These are phyloP conservation scores for Blumeria graminis DNA, from an alignment of 2,329 filamentous ascomycete species.

Conservation along the genomic window DNA sequence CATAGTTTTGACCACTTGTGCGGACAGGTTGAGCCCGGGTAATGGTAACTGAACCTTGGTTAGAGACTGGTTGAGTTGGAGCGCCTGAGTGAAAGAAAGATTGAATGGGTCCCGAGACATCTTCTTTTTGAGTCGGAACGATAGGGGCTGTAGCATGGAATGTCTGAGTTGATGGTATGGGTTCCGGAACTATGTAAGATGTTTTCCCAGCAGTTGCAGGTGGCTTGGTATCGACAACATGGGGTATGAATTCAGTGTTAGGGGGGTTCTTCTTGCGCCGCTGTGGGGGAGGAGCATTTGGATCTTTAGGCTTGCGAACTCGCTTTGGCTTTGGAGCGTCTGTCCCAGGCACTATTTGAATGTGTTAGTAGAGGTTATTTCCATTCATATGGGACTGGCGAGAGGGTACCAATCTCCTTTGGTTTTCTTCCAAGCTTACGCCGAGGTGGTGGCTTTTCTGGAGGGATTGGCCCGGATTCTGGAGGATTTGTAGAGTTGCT, in stretches of 20 bases:
- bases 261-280: conserved; percentile 27
- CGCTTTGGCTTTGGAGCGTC: conserved; percentile 23
- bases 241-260: conserved; percentile 12
- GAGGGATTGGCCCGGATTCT: background rate
- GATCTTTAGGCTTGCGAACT: conserved; percentile 32
- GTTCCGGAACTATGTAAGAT: background rate
- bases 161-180: conserved; percentile 8
- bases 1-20: conserved; percentile 63
- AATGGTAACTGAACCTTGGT: conserved; percentile 2
- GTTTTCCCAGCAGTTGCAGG: conserved; percentile 8
- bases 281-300: conserved; percentile 28
- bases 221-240: conserved; percentile 8
- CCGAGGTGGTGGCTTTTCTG: conserved; percentile 14
- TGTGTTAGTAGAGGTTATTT: conserved; percentile 16
- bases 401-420: conserved; percentile 19
- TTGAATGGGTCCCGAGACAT: conserved; percentile 15
- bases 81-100: conserved; percentile 11
- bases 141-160: conserved; percentile 6
- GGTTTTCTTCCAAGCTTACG: conserved; percentile 44
- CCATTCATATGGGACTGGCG: conserved; percentile 17
- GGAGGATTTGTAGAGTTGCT: conserved; percentile 4
- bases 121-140: conserved; percentile 7
- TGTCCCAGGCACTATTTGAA: conserved; percentile 15
- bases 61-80: conserved; percentile 3
- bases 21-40: conserved; percentile 22